Base-by-base conservation (phyloP, 345 rosid genomes). In the Boechera retrofracta region DNA sequence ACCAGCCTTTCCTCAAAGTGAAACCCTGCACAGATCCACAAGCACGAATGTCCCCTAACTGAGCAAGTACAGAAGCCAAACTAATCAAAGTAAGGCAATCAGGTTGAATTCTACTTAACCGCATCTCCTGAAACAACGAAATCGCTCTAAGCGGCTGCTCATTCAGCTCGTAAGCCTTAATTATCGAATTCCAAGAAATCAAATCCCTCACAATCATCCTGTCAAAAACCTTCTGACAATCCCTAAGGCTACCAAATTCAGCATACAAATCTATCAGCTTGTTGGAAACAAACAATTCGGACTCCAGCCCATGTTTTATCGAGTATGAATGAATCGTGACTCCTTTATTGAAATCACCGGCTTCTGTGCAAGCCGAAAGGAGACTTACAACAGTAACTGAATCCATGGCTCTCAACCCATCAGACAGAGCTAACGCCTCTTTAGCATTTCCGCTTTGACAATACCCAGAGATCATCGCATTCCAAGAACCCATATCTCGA, bases 391-490 rank as follows among this genome's bases (percentile, higher is more conserved):
- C 60, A 18, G 90, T 83, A 56, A 83, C 75, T 8, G 85, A 77
- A 78, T 88, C 92, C 87, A 85, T 79, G 1, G 60, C 36, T 79
- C 73, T 76, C 89, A 88, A 82, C 60, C 72, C 71, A 62, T 76
- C 42, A 57, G 81, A 72, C 28, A 88, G 58, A 49, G 60, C 70
- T 60, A 88, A 70, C 2, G 87, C 92, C 64, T 82, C 87, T 15
- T 60, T 72, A 39, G 81, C 71, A 62, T 85, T 83, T 42, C 87
- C 88, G 55, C 82, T 83, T 75, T 83, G 86, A 76, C 85, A 85
- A 73, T 83, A 86, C 28, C 87, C 89, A n/a, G 89, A 88, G 41
- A 88, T 84, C 87, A 88, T 86, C 7, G 89, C 88, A 80, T 88
- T 86, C 91, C 90, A 88, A 42, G 83, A 80, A 67, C 85, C 88